Evolutionary conservation across 108 stramenopile genomes (phyloP).

Genomic region (Fistulifera solaris): DNA sequence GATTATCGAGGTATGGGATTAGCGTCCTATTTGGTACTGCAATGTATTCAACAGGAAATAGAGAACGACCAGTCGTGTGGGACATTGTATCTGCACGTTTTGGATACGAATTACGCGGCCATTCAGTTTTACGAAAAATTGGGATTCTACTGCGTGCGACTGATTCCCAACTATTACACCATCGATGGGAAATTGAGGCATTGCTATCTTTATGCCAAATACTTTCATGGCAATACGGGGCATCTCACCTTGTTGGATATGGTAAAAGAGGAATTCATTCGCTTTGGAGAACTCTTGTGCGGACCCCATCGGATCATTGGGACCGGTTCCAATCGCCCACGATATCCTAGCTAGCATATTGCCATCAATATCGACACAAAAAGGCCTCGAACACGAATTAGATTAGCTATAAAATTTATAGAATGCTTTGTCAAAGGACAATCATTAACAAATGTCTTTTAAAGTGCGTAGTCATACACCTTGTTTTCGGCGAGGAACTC

Average conservation of each 20-base stretch:
- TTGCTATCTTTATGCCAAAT: constrained; percentile 76
- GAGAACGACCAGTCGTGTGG: constrained; percentile 39
- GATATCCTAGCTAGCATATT: too few relatives aligned
- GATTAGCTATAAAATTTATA: too few relatives aligned
- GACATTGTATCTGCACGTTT: constrained; percentile 73
- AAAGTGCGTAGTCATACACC: constrained; percentile 38
- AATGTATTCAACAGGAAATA: constrained; percentile 38
- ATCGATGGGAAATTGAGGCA: constrained; percentile 52
- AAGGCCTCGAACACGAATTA: too few relatives aligned
- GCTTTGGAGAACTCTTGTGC: not conserved
- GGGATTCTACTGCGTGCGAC: constrained; percentile 57
- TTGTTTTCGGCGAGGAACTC: constrained; percentile 33
- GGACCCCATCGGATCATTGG: not conserved
- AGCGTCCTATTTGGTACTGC: constrained; percentile 46
- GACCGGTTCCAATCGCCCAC: too few relatives aligned
- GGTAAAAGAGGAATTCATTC: not conserved
- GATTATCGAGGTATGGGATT: constrained; percentile 57
- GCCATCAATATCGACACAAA: too few relatives aligned
- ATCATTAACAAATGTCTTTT: not conserved
- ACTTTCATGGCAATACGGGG: constrained; percentile 49
- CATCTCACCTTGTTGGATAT: constrained; percentile 1
- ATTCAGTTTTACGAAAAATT: constrained; percentile 77
- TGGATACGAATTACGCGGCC: constrained; percentile 59
- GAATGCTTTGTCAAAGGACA: too few relatives aligned
- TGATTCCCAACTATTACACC: constrained; percentile 67